These are phyloP conservation scores for Pueraria montana DNA, from an alignment of 306 rosid species.

Conservation along the genomic window DNA sequence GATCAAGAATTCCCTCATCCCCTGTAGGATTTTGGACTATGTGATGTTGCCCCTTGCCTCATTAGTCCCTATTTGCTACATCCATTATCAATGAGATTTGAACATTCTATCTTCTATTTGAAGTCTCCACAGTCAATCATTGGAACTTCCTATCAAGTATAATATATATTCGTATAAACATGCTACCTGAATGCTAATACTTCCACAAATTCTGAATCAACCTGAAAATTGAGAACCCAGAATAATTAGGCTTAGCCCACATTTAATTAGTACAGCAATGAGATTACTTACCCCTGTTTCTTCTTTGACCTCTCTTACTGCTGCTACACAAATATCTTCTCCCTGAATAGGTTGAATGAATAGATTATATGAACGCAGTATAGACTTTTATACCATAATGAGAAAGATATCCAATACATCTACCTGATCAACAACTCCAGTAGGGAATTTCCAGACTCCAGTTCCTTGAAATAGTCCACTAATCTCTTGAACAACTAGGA, in stretches of 20 bases:
- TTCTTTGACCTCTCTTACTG: slow-evolving; percentile 83
- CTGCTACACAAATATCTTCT: slow-evolving; percentile 79
- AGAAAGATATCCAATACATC: slow-evolving; percentile 23
- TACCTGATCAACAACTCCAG: slow-evolving; percentile 85
- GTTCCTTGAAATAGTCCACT: slow-evolving; percentile 57
- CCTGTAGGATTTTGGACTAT: slow-evolving; percentile 13
- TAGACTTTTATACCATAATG: neutral
- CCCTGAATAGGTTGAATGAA: slow-evolving; percentile 57
- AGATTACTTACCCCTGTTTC: slow-evolving; percentile 80
- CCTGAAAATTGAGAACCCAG: slow-evolving; percentile 59
- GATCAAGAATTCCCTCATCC: neutral
- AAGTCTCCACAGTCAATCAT: slow-evolving; percentile 31
- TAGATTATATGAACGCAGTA: slow-evolving; percentile 15
- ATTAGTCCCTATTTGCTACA: neutral
- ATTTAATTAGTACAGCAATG: slow-evolving; percentile 1
- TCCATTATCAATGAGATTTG: neutral
- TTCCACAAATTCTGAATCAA: slow-evolving; percentile 79
- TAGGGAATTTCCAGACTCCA: slow-evolving; percentile 84
- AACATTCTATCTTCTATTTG: slow-evolving; percentile 28
- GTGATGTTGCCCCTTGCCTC: neutral
- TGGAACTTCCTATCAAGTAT: slow-evolving; percentile 29
- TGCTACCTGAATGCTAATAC: slow-evolving; percentile 77
- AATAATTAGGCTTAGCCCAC: slow-evolving; percentile 26
- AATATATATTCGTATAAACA: slow-evolving; percentile 3
- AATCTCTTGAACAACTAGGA: slow-evolving; percentile 83